Evolutionary conservation across 1,284 basidiomycete species (phyloP).

Genomic region (Pseudozyma tsukubaensis): DNA sequence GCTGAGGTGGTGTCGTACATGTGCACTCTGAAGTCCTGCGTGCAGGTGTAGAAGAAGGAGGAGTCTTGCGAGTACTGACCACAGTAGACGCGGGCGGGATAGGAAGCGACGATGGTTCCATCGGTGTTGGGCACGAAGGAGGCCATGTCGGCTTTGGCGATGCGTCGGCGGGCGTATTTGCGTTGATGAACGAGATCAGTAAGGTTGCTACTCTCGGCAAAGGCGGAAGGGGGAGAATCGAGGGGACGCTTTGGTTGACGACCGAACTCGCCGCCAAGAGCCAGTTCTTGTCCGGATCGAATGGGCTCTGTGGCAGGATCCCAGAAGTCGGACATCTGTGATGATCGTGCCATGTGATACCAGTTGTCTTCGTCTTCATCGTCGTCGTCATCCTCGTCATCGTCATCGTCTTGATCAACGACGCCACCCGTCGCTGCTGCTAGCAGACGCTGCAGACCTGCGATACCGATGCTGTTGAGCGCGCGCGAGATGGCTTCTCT

Average conservation of each 20-base stretch:
- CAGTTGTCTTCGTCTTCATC: conserved; percentile 42
- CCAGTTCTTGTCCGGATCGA: conserved; percentile 77
- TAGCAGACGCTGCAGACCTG: conserved; percentile 49
- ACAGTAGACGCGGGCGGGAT: conserved; percentile 85
- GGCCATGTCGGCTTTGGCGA: conserved; percentile 69
- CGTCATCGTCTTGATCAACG: conserved; percentile 48
- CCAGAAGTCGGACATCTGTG: conserved; percentile 59
- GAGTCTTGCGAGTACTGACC: conserved; percentile 82
- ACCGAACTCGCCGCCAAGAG: conserved; percentile 88
- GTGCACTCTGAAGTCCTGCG: conserved; percentile 79
- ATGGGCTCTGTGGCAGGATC: conserved; percentile 74
- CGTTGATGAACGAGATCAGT: conserved; percentile 40
- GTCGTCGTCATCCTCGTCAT: conserved; percentile 45
- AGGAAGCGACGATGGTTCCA: conserved; percentile 86
- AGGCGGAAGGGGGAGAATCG: conserved; percentile 38
- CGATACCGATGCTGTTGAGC: conserved; percentile 51
- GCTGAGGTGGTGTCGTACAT: conserved; percentile 48
- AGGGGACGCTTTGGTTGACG: conserved; percentile 66
- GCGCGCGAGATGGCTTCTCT: conserved; percentile 36
- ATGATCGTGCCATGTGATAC: conserved; percentile 40
- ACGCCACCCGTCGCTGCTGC: conserved; percentile 32
- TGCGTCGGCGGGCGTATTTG: conserved; percentile 64
- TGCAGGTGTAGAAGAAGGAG: conserved; percentile 70
- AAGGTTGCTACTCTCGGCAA: conserved; percentile 38
- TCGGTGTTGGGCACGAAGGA: conserved; percentile 82